Evolutionary conservation across 2,329 filamentous ascomycete species (phyloP), one percentile per base, ranked within the genome.

Genomic region (Dothistroma septosporum): DNA sequence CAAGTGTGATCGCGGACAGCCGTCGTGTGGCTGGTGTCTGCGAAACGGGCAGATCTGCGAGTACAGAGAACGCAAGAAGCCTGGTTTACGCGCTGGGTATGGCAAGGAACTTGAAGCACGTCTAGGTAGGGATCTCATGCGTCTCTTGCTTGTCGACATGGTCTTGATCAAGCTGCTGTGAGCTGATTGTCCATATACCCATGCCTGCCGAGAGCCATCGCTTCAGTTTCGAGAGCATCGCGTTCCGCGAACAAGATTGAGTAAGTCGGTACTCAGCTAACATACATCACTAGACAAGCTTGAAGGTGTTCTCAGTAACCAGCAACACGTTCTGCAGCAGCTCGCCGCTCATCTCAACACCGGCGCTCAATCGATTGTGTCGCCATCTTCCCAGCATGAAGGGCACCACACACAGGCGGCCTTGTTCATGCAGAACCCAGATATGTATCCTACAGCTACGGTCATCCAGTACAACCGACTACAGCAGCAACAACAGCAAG

Each of bases 1-100:
- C 19, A 89, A 89, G 81, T 90, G 88, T 75, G 89, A 92, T 75
- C 84, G 90, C 37, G 87, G 86, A 5, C 87, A 91, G 69, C 89
- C 89, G 1, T 84, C 85, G n/a, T 90, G 87, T 74, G 86, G 86
- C 22, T 90, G 87, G 87, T 90, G 87, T 72, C 76, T 84, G 54
- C 83, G 87, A 55, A 88, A 90, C 73, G 82, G 82, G 60, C 84
- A 87, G 64, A 68, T 80, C 47, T 90, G 87, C 71, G 84, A 88
- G 71, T 90, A 90, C 71, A 85, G 84, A 62, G 87, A 88, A 68
- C 80, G 87, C 47, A 88, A 89, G 76, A 89, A 89, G 72, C 86
- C 87, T 8, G 87, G 87, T 2, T 78, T 82, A 57, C 75, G 79
- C 33, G 72, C 71, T 28, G 73, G 73, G 1, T 86, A 86, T 72